These are phyloP conservation scores for Diaporthe citriasiana DNA, from an alignment of 2,329 filamentous ascomycete genomes.

Conservation along the genomic window DNA sequence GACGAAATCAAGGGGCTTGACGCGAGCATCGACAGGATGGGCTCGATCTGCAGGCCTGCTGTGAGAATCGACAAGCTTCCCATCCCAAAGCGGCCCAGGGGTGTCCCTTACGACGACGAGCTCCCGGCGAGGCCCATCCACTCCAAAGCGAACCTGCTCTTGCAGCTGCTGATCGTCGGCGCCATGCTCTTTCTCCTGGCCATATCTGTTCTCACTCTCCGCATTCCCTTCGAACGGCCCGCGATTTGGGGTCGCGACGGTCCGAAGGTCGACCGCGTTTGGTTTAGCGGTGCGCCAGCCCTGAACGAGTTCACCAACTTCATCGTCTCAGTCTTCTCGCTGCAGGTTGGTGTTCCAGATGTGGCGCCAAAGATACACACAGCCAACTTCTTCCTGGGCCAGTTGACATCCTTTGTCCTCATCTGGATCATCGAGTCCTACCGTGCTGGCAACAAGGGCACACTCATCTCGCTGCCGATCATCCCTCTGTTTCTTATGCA, in stretches of 20 bases:
- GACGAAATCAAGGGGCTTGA: not conserved
- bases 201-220: not conserved
- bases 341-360: slow-evolving; percentile 8
- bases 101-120: not conserved
- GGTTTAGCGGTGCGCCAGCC: not conserved
- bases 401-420: slow-evolving; percentile 3
- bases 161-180: not conserved
- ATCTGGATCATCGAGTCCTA: slow-evolving; percentile 22
- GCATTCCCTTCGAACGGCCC: not conserved
- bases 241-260: slow-evolving; percentile 3
- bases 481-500: not conserved
- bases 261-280: not conserved
- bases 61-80: slow-evolving; percentile 18
- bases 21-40: not conserved
- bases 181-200: not conserved
- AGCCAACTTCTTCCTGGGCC: slow-evolving; percentile 10
- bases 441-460: slow-evolving; percentile 9
- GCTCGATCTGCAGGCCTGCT: not conserved
- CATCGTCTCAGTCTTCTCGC: not conserved
- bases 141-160: not conserved
- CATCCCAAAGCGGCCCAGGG: not conserved
- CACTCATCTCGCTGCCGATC: slow-evolving; percentile 11
- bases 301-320: slow-evolving; percentile 1
- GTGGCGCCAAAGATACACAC: slow-evolving; percentile 1
- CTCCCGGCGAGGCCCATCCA: slow-evolving; percentile 5